These are phyloP conservation scores for Colletotrichum neosansevieriae DNA, from an alignment of 2,329 filamentous ascomycete genomes.

Conservation along the genomic window DNA sequence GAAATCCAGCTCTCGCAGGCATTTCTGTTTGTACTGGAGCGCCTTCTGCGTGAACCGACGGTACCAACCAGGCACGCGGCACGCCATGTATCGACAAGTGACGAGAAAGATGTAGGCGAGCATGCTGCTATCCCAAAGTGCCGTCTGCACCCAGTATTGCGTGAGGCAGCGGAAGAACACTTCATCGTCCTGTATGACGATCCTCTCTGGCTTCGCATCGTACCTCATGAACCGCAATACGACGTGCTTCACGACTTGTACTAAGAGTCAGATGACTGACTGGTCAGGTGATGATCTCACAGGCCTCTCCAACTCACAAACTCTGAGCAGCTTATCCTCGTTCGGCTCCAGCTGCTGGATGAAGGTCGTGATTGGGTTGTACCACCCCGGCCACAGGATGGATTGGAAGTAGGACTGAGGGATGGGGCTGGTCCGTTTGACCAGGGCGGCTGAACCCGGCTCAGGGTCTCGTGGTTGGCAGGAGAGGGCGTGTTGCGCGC, in stretches of 20 bases:
- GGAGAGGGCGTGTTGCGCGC: background rate
- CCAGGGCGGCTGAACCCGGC: background rate
- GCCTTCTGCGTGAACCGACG: background rate
- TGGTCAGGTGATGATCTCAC: too few relatives aligned
- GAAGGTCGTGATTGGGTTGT: background rate
- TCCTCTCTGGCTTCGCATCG: background rate
- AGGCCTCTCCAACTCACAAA: background rate
- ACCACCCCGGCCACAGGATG: slow-evolving; percentile 4
- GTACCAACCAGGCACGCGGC: background rate
- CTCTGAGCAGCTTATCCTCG: slow-evolving; percentile 5
- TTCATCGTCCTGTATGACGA: background rate
- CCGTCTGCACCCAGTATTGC: background rate
- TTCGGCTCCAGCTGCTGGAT: background rate
- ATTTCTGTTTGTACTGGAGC: background rate
- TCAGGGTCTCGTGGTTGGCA: background rate
- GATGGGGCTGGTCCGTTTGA: background rate
- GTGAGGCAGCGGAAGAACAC: slow-evolving; percentile 2
- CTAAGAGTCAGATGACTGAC: background rate
- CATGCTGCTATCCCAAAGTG: background rate
- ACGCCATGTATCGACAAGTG: slow-evolving; percentile 1
- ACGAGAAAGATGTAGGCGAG: background rate
- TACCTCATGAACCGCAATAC: slow-evolving; percentile 1
- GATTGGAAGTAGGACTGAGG: slow-evolving; percentile 5
- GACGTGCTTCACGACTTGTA: background rate
- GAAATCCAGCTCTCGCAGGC: background rate